Evolutionary conservation across 2,329 filamentous ascomycete genomes (phyloP), one percentile per base, ranked within the genome.

Genomic region (Xenoacremonium recifei): DNA sequence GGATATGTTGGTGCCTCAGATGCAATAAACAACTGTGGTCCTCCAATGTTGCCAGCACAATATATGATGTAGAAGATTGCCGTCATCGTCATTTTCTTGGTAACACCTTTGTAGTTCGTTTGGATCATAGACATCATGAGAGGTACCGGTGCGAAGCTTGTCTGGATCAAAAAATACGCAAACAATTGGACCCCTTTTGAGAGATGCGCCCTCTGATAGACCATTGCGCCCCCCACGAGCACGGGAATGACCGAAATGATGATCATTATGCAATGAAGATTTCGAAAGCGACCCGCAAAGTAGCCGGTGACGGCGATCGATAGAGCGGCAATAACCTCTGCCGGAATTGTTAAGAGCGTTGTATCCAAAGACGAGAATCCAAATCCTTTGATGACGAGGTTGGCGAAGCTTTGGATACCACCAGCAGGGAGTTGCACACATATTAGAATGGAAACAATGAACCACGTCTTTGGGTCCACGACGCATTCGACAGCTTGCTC

Each of bases 41-140:
- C 79, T 25, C 79, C 73, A 6, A 80, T 76, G 53, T 85, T 85
- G 1, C 81, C 82, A 0, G 71, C 64, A 31, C 76, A 77, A 72
- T 79, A 83, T 1, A 74, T 72, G 32, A 84, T 67, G 54, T 84
- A 84, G 45, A 77, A 13, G 9, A 27, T 27, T 9, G 23, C 23
- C 23, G 23, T 27, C 9, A 27, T 27, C 9, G 23, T 27, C 23
- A 27, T 27, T 13, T 27, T 27, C 23, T 27, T 27, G 23, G 23
- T 27, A 27, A 27, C 23, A 13, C 23, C 23, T 41, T 51, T 53
- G 10, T 5, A 11, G n/a, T 19, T 21, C 18, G 11, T 17, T 45
- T 30, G 39, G 27, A n/a, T 9, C 25, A 80, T 9, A 55, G 17
- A 51, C 30, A 1, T 55, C 31, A 40, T 60, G 56, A 23, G 53